Base-by-base conservation (phyloP, 495 filamentous ascomycete species). In the Annulohypoxylon nitens region DNA sequence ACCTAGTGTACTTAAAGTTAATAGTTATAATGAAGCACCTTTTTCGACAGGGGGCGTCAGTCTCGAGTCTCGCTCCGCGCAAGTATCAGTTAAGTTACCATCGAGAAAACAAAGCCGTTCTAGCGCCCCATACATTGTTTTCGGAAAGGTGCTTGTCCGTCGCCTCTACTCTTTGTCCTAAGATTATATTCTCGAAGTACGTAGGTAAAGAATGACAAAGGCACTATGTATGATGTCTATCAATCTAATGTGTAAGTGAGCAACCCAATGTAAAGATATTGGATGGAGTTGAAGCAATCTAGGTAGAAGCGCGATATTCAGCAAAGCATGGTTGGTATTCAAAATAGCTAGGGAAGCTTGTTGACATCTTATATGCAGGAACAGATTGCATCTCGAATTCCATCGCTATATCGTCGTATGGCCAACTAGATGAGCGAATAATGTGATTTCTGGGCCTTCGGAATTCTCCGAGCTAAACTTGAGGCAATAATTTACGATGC, bases 41-140 rank as follows among this genome's bases (percentile, higher is more conserved):
- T 39, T 33, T 48, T 36, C 34, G 50, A 48, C 25, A 20, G 41
- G 20, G 25, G 36, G n/a, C 43, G 2, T 50, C 16, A 16, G 36
- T 41, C 20, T 23, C 36, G 20, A 43, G 20, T 7, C 3, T 43
- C 2, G 57, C 57, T 25, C 57, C 11, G 37, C 37, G 16, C 18
- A 60, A 7, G n/a, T 36, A 30, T 53, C 51, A 57, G 55, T 50
- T 25, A 51, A 63, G 30, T 36, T 26, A 61, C 20, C 33, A n/a
- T 26, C 14, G 33, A 23, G 16, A 65, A 57, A 12, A 51, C 57
- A 61, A 62, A 67, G 63, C 26, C 47, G 26, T 45, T 47, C 39
- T 53, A 14, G 16, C 50, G n/a, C 9, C 16, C 59, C 50, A n/a
- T 37, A 25, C 70, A 68, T 73, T 73, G 70, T 73, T 73, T 73